These are phyloP conservation scores for Eudorina sp. DNA, from an alignment of 139 green algal species.

Conservation along the genomic window DNA sequence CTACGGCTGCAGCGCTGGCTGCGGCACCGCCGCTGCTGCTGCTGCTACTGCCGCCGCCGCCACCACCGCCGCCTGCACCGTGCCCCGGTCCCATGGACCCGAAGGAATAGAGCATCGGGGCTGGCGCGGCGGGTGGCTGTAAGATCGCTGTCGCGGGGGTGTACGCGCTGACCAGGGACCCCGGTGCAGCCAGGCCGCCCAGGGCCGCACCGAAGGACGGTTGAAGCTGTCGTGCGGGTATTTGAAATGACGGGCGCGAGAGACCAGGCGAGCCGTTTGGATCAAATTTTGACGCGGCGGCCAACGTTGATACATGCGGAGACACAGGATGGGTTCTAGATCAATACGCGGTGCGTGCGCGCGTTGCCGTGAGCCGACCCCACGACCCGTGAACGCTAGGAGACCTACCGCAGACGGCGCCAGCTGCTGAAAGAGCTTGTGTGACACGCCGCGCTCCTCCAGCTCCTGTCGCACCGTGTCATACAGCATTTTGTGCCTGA, in stretches of 20 bases:
- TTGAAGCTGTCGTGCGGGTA: not conserved
- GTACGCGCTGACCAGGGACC: not conserved
- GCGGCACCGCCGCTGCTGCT: not conserved
- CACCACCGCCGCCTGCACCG: not conserved
- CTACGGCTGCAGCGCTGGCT: not conserved
- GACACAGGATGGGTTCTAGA: too few relatives aligned
- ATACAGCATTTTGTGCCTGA: slow-evolving; percentile 53
- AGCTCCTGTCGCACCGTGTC: slow-evolving; percentile 58
- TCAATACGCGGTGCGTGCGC: too few relatives aligned
- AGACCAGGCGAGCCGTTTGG: too few relatives aligned
- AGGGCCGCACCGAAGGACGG: not conserved
- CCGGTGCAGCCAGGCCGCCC: not conserved
- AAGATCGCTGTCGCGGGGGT: not conserved
- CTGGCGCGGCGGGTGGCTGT: not conserved
- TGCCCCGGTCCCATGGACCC: not conserved
- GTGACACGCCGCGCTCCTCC: slow-evolving; percentile 54
- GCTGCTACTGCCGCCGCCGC: not conserved
- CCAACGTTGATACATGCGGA: too few relatives aligned
- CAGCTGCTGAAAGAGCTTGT: slow-evolving; percentile 55
- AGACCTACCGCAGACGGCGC: slow-evolving; percentile 17
- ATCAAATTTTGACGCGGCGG: too few relatives aligned
- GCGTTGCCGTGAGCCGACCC: too few relatives aligned
- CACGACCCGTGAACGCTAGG: too few relatives aligned
- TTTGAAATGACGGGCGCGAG: too few relatives aligned
- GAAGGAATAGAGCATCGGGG: slow-evolving; percentile 15